phyloP scores from a whole-genome alignment of 1,139 yeast species.

The Wickerhamiella pararugosa region DNA sequence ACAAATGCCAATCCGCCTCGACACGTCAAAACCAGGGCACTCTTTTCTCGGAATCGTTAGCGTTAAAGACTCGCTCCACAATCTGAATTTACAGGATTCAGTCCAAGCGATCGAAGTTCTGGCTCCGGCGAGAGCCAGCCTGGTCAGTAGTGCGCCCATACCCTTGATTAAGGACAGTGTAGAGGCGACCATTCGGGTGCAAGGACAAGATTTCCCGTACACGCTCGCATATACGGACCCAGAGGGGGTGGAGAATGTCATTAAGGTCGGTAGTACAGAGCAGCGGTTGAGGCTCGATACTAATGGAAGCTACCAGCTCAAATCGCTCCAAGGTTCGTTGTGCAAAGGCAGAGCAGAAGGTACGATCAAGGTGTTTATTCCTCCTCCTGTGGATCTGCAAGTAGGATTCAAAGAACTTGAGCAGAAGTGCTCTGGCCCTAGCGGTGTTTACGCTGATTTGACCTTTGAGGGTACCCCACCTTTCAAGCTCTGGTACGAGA shows the following conservation, averaged over 20 bases:
- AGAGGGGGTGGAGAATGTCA: slow-evolving; percentile 1
- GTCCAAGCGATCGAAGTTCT: not conserved
- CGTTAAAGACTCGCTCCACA: slow-evolving; percentile 1
- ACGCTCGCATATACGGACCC: slow-evolving; percentile 13
- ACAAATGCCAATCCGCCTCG: not conserved
- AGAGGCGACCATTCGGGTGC: slow-evolving; percentile 13
- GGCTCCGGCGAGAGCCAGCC: not conserved
- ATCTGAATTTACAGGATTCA: not conserved
- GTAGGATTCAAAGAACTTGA: slow-evolving; percentile 36
- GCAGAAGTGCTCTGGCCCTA: slow-evolving; percentile 85
- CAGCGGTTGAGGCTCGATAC: not conserved
- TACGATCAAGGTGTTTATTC: slow-evolving; percentile 29
- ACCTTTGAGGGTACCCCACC: slow-evolving; percentile 69
- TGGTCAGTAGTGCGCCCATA: not conserved
- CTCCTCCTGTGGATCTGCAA: slow-evolving; percentile 34
- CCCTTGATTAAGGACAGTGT: slow-evolving; percentile 6
- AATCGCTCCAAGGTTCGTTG: not conserved
- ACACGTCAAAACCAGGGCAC: not conserved
- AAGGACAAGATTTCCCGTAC: slow-evolving; percentile 22
- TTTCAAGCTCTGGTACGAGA: slow-evolving; percentile 50
- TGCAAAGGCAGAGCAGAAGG: slow-evolving; percentile 2
- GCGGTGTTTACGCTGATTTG: slow-evolving; percentile 63
- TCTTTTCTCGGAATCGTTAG: not conserved
- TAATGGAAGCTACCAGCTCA: slow-evolving; percentile 1
- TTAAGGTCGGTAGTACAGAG: not conserved